phyloP scores from a whole-genome alignment of 495 filamentous ascomycete species.

The Evernia prunastri region DNA sequence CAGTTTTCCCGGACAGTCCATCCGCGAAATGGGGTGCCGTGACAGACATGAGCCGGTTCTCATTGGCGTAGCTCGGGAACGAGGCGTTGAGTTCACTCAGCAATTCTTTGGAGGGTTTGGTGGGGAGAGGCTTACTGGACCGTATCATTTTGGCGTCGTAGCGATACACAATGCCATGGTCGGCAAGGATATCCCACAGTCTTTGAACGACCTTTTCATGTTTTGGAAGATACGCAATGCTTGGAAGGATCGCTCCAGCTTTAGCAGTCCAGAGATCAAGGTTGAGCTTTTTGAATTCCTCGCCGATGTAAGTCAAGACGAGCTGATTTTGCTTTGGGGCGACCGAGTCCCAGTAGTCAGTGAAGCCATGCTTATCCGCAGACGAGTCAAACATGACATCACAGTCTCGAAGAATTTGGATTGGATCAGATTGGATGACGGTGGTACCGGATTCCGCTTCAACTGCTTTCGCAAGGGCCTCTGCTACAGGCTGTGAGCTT shows the following conservation, averaged over 20 bases:
- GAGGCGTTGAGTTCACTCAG: slow-evolving; percentile 3
- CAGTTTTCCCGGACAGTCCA: slow-evolving; percentile 27
- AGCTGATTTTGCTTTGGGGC: slow-evolving; percentile 30
- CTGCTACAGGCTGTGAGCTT: slow-evolving; percentile 15
- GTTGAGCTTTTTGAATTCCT: slow-evolving; percentile 33
- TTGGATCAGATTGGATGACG: slow-evolving; percentile 10
- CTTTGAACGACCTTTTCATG: slow-evolving; percentile 30
- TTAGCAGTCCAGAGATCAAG: slow-evolving; percentile 25
- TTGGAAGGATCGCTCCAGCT: slow-evolving; percentile 25
- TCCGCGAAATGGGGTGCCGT: slow-evolving; percentile 28
- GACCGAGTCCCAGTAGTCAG: slow-evolving; percentile 28
- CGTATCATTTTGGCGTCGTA: neutral
- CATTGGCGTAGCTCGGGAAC: slow-evolving; percentile 24
- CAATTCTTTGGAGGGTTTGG: slow-evolving; percentile 3
- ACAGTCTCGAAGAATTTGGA: slow-evolving; percentile 8
- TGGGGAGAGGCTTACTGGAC: slow-evolving; percentile 18
- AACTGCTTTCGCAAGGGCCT: neutral
- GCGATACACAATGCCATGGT: slow-evolving; percentile 19
- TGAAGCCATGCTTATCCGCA: slow-evolving; percentile 18
- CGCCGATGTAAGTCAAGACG: slow-evolving; percentile 32
- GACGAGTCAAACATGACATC: slow-evolving; percentile 9
- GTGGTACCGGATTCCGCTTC: neutral
- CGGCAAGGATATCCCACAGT: slow-evolving; percentile 31
- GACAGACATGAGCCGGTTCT: slow-evolving; percentile 26
- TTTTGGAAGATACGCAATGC: slow-evolving; percentile 23